phyloP scores from a whole-genome alignment of 179 eudicot species.

The Carnegiea gigantea region DNA sequence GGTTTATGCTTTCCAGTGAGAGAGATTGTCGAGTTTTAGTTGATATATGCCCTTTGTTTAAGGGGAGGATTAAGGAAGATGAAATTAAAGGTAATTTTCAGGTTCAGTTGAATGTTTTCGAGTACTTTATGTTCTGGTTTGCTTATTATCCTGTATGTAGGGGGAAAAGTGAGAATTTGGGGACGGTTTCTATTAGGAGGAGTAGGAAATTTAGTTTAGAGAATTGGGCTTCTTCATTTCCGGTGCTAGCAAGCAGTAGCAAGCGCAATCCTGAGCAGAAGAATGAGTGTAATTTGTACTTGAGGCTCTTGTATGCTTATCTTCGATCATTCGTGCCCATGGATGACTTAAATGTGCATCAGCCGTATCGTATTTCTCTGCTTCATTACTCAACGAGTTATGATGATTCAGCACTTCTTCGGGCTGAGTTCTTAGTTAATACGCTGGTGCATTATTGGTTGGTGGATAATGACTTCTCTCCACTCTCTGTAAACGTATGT shows the following conservation, averaged over 20 bases:
- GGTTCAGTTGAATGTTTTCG: conserved; percentile 83
- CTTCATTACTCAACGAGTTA: conserved; percentile 61
- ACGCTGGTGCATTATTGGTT: conserved; percentile 78
- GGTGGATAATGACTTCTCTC: conserved; percentile 88
- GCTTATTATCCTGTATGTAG: conserved; percentile 87
- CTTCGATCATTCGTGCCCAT: conserved; percentile 66
- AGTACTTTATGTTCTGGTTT: conserved; percentile 90
- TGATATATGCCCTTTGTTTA: conserved; percentile 68
- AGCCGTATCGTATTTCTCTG: conserved; percentile 73
- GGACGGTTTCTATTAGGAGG: conserved; percentile 32
- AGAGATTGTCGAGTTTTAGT: conserved; percentile 45
- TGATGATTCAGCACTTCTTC: conserved; percentile 47
- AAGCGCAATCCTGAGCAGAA: conserved; percentile 57
- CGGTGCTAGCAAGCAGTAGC: conserved; percentile 51
- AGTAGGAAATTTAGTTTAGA: conserved; percentile 62
- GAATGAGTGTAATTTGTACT: conserved; percentile 50
- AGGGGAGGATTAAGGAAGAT: conserved; percentile 56
- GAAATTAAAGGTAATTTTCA: conserved; percentile 49
- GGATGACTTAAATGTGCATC: conserved; percentile 47
- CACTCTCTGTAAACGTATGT: conserved; percentile 58
- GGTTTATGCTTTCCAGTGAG: conserved; percentile 54
- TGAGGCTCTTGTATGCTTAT: conserved; percentile 65
- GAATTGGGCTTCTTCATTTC: conserved; percentile 77
- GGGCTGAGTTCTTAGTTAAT: conserved; percentile 69
- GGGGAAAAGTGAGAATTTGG: conserved; percentile 50